A percentile compares a stretch with the other conserved stretches of the same genome.
These are phyloP conservation scores for Chaetoceros tenuissimus DNA, from an alignment of 108 stramenopile species.

Conservation along the genomic window DNA sequence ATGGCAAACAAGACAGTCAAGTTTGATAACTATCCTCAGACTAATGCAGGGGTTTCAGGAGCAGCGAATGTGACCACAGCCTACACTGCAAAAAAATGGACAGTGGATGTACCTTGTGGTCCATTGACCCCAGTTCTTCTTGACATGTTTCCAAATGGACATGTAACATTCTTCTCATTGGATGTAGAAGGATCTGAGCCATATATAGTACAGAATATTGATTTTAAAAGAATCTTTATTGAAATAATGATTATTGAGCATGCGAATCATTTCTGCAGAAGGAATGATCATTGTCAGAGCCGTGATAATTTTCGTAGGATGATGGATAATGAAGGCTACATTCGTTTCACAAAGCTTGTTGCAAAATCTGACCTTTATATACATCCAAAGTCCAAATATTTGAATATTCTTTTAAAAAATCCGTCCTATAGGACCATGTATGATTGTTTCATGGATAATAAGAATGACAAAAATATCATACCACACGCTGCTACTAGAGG, in stretches of 20 bases:
- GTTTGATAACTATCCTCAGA: constrained; percentile 26
- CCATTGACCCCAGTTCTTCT: constrained; percentile 27
- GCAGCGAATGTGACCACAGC: constrained; percentile 14
- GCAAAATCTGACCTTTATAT: constrained; percentile 25
- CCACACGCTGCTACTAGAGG: too few relatives aligned
- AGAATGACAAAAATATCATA: too few relatives aligned
- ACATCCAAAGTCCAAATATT: constrained; percentile 9
- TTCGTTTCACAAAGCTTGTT: constrained; percentile 7
- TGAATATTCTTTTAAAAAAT: too few relatives aligned
- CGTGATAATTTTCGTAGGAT: constrained; percentile 15
- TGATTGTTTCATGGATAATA: too few relatives aligned
- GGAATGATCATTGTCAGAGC: constrained; percentile 12
- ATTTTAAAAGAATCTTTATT: constrained; percentile 33
- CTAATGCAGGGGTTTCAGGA: constrained; percentile 34
- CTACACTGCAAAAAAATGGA: too few relatives aligned
- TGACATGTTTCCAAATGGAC: constrained; percentile 25
- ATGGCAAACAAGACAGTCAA: constrained; percentile 1
- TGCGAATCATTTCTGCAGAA: constrained; percentile 27
- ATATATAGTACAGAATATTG: constrained; percentile 36
- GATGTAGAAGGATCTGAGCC: constrained; percentile 61
- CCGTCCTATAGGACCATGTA: too few relatives aligned
- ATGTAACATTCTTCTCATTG: constrained; percentile 44
- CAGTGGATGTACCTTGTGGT: constrained; percentile 41
- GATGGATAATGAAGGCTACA: constrained; percentile 20
- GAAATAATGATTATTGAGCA: constrained; percentile 50